Percentiles rank a stretch among this genome's conserved stretches.
These are phyloP conservation scores for Exophiala xenobiotica DNA, from an alignment of 2,329 filamentous ascomycete species.

Conservation along the genomic window DNA sequence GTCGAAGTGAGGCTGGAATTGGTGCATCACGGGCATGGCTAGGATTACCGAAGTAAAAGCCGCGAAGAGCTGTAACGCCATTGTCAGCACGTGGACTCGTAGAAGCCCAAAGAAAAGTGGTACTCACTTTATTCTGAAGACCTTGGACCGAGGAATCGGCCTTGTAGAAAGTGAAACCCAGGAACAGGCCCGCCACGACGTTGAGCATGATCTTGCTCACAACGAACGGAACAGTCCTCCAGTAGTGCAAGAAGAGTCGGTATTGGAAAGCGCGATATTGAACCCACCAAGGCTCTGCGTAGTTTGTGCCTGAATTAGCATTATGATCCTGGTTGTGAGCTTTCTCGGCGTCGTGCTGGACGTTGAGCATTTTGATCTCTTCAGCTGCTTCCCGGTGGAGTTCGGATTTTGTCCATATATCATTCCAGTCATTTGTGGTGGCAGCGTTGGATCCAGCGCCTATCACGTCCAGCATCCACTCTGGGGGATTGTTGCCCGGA, in stretches of 20 bases:
- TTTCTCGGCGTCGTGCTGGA: not conserved
- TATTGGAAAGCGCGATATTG: constrained; percentile 66
- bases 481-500: constrained; percentile 70
- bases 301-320: constrained; percentile 58
- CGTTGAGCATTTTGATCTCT: not conserved
- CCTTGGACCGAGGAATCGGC: constrained; percentile 62
- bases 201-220: constrained; percentile 62
- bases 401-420: constrained; percentile 52
- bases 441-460: constrained; percentile 56
- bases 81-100: not conserved
- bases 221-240: constrained; percentile 73
- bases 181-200: constrained; percentile 49
- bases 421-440: constrained; percentile 61
- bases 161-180: constrained; percentile 62
- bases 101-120: constrained; percentile 58
- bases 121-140: constrained; percentile 73
- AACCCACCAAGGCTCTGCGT: constrained; percentile 67
- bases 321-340: not conserved
- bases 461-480: constrained; percentile 42
- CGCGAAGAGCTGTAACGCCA: not conserved
- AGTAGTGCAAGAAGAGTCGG: constrained; percentile 85
- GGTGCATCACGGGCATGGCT: too few species aligned
- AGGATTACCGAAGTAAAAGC: too few species aligned
- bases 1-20: too few species aligned
- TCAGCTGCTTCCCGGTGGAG: not conserved